Conservation (phyloP, 495 filamentous ascomycete species). For the Cairneyella variabilis region DNA sequence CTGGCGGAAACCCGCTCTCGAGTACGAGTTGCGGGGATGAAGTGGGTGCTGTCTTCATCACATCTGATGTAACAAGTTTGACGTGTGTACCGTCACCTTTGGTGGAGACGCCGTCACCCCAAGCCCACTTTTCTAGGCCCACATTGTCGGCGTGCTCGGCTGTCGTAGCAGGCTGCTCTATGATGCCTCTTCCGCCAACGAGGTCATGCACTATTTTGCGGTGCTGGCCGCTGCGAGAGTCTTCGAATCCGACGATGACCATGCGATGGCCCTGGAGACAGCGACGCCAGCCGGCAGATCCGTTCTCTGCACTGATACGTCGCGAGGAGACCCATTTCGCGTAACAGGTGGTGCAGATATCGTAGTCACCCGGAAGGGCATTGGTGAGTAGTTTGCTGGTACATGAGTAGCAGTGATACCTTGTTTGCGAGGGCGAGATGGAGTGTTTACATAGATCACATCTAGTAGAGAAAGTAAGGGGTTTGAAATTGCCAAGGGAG, state of each 20-base stretch:
- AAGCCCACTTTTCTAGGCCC: slow-evolving; percentile 25
- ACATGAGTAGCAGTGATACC: slow-evolving; percentile 68
- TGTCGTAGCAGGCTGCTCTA: slow-evolving; percentile 45
- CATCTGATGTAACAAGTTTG: slow-evolving; percentile 31
- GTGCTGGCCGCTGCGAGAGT: slow-evolving; percentile 53
- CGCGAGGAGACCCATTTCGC: slow-evolving; percentile 52
- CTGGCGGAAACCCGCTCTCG: slow-evolving; percentile 53
- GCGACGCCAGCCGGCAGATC: slow-evolving; percentile 72
- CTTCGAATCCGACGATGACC: slow-evolving; percentile 71
- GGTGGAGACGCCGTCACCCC: slow-evolving; percentile 19
- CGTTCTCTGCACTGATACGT: slow-evolving; percentile 68
- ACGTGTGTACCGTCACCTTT: slow-evolving; percentile 10
- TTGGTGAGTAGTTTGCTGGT: slow-evolving; percentile 32
- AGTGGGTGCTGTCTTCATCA: slow-evolving; percentile 31
- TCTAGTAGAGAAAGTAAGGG: slow-evolving; percentile 61
- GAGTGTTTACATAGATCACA: slow-evolving; percentile 71
- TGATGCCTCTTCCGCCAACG: slow-evolving; percentile 65
- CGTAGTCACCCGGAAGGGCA: slow-evolving; percentile 73
- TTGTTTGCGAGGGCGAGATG: slow-evolving; percentile 61
- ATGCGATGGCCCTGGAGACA: slow-evolving; percentile 80
- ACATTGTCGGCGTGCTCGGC: slow-evolving; percentile 9
- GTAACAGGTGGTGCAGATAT: slow-evolving; percentile 79
- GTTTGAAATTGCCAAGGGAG: slow-evolving; percentile 38
- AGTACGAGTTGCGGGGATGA: slow-evolving; percentile 1
- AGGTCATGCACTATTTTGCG: slow-evolving; percentile 58